Evolutionary conservation across 2,329 filamentous ascomycete species (phyloP), one percentile per base, ranked within the genome.

Genomic region (Nakataea oryzae): DNA sequence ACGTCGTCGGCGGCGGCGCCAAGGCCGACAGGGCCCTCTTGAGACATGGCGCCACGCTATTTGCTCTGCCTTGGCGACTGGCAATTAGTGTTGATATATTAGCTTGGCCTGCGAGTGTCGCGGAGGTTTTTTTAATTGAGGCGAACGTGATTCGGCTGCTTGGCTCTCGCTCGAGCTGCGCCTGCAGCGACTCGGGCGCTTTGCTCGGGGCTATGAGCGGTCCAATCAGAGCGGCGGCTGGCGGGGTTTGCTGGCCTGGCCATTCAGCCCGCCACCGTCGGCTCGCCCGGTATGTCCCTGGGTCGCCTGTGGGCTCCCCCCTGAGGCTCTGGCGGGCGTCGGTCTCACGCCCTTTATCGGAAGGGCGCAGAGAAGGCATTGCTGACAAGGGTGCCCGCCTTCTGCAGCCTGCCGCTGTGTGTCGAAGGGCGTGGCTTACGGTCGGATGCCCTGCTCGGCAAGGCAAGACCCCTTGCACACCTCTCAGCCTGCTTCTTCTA

Each of bases 1-100:
- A 80, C 76, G 17, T 50, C 41, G 4, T 78, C 75, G 32, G 75
- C 73, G 57, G 68, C 14, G 58, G 41, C 21, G 26, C 58, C 34
- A 68, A 80, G 72, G 65, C 79, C 74, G n/a, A 75, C 63, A 12
- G 41, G 41, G 17, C 11, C 21, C 21, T 50, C 11, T 50, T 9
- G 41, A n/a, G 41, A 50, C 41, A 50, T 50, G 5, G 6, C 21
- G 21, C 41, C 21, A n/a, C 6, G 41, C 17, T 47, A 21, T 6
- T 21, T 7, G 11, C 9, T n/a, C 30, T 32, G 4, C 30, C 30
- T 8, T 32, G 30, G 30, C 30, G 30, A 32, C 13, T 11, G 30
- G 41, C 6, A 41, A 41, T 41, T 17, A 17, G 34, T 41, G 34
- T 41, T 17, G 34, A 41, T 21, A 17, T 21, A 41, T 17, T 21